Base-by-base conservation (phyloP, 139 green algal genomes). In the Asterochloris sp. region DNA sequence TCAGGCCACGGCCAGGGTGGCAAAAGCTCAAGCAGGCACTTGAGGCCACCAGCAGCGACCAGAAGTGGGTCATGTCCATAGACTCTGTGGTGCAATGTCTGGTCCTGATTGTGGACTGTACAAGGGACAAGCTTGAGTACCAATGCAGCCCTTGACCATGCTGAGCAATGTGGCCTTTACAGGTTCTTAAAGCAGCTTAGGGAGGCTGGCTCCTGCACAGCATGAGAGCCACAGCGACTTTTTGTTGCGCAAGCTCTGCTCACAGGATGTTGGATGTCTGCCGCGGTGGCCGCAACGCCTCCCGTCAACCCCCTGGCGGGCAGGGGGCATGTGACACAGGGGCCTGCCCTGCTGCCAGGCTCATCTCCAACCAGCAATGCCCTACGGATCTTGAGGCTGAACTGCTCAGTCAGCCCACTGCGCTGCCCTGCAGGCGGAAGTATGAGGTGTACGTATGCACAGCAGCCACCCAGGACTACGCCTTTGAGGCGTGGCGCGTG, bases 361-460 rank as follows among this genome's bases (percentile, higher is more conserved):
- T 54, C 38, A 54, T 54, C 38, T 54, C 38, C 38, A 54, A 54
- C 4, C 66, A 71, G 66, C 66, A 10, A 4, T 71, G 17, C 66
- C 21, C 19, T 71, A 8, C 21, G 66, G 1, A 71, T 71, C 9
- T 2, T 71, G 66, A 71, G 66, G 66, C 21, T 71, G 66, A 54
- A n/a, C 6, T 54, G 38, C 38, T 6, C 38, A 54, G 38, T 54
- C 38, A 54, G 6, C 19, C 38, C 19, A 27, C 29, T 60, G 8
- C 27, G 26, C 28, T 38, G 74, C 38, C 62, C 16, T 69, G 60
- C 93, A 88, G 83, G 79, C 73, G 78, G 67, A 78, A 89, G 66
- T 95, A 92, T 77, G 91, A 96, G 47, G 89, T 94, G 26, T 97
- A 92, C 77, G 91, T 98, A 24, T 97, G 93, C 87, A 98, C 95